Evolutionary conservation across 1,284 basidiomycete genomes (phyloP).

Genomic region (Malassezia furfur): DNA sequence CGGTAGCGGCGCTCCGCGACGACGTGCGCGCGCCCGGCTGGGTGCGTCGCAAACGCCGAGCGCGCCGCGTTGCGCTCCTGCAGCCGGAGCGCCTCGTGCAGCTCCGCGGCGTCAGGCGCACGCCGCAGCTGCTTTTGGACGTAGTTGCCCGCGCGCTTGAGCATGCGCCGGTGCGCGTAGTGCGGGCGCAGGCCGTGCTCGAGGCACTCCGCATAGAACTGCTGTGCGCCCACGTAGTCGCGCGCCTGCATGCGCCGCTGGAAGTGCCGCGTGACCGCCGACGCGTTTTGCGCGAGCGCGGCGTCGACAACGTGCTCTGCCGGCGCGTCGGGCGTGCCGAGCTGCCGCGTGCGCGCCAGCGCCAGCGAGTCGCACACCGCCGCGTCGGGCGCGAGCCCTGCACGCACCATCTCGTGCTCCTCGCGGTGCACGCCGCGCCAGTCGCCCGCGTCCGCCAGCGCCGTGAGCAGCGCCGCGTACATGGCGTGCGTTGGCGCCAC

Average conservation of each 20-base stretch:
- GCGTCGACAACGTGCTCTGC: background rate
- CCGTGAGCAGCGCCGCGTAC: constrained; percentile 4
- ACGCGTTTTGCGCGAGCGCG: background rate
- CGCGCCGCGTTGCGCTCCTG: background rate
- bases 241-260: constrained; percentile 7
- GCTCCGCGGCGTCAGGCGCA: background rate
- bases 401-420: constrained; percentile 2
- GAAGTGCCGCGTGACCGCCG: constrained; percentile 9
- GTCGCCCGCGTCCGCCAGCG: constrained; percentile 1
- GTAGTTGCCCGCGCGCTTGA: constrained; percentile 11
- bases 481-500: constrained; percentile 5
- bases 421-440: constrained; percentile 9
- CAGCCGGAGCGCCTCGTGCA: constrained; percentile 1
- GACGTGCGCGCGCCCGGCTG: background rate
- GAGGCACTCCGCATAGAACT: constrained; percentile 10
- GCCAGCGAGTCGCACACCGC: constrained; percentile 4
- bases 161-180: constrained; percentile 13
- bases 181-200: constrained; percentile 6
- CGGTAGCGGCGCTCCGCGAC: constrained; percentile 5
- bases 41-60: background rate
- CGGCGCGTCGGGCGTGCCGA: background rate
- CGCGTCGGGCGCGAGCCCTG: constrained; percentile 2
- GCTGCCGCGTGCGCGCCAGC: background rate
- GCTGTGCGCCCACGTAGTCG: constrained; percentile 8
- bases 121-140: background rate